Base-by-base conservation (phyloP, 164 flowering plant species). In the Vitis amurensis region DNA sequence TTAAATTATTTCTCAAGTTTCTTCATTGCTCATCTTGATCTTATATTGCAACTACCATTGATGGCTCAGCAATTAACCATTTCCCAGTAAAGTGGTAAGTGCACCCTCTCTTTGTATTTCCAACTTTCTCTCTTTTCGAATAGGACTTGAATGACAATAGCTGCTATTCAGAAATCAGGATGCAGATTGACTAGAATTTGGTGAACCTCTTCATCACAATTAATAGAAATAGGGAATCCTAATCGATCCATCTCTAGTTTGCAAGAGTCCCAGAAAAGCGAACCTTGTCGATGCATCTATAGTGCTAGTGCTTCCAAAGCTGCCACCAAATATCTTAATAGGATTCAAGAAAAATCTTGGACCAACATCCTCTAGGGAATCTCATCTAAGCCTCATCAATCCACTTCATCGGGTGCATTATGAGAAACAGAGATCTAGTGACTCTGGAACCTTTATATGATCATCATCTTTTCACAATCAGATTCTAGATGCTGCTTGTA, bases 401-500 rank as follows among this genome's bases (percentile, higher is more conserved):
- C 92, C 51, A 93, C 69, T 74, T 93, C 93, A 67, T 89, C 88
- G 16, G 85, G 65, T 76, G 88, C 97, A 80, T 80, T 89, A 75
- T 90, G 97, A 61, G 98, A 97, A 74, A 85, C 92, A 62, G 92
- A 79, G 72, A 91, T 85, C 99, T 93, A 97, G 76, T 93, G 93
- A 75, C 93, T 95, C 19, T 98, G 86, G 79, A 95, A 95, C 99
- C 99, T 19, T 93, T 79, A 95, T 87, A 69, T 93, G 99, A 59
- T 86, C 92, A 78, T 93, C 99, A 67, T 19, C 23, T 19, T 19
- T 19, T 19, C 23, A 19, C 23, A 19, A 19, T 19, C 23, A 19
- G 23, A 19, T 19, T 19, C 1, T 1, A 19, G 23, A 19, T 19
- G 23, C 1, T 19, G 23, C 23, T 19, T 19, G 23, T 19, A 19